Base-by-base conservation (phyloP, 2,329 filamentous ascomycete species). In the Ceratocystis smalleyi region DNA sequence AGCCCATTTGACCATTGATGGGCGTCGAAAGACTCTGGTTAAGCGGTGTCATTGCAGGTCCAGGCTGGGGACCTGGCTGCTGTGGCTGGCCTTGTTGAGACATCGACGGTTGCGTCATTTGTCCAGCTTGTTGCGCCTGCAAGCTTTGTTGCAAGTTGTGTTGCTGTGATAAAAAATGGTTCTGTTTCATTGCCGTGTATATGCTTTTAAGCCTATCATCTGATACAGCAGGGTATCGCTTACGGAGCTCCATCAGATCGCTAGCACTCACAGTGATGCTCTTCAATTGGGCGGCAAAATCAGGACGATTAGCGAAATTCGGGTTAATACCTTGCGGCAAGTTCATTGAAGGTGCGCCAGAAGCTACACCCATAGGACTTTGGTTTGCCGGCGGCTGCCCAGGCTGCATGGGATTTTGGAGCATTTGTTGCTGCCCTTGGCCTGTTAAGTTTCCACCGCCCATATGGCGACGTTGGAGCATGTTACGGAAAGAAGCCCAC, bases 121-220 rank as follows among this genome's bases (percentile, higher is more conserved):
- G 2, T 71, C 69, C 24, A 68, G 68, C 60, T 68, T 67, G 15
- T 47, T 69, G 45, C 74, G 69, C 5, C 43, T 63, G 61, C 17
- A 74, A 62, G 35, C 71, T 70, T 63, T 71, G 69, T 5, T 63
- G 61, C 17, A 74, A 62, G 35, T 71, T 70, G 63, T 71, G 69
- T 6, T 76, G 69, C 57, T 76, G 74, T 43, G 73, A 70, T 4
- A 57, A 35, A 40, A 57, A 43, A 8, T 27, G 40, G 3, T 45
- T 55, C 19, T 59, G 32, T 35, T 32, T 57, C 2, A 59, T 12
- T 5, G 19, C n/a, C 19, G 45, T 15, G 8, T 22, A 40, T 3
- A 43, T 63, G 3, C 10, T 27, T 2, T 6, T 35, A 1, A 55
- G 30, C 27, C 57, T 63, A 6, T 63, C 62, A 27, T 63, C 62